These are phyloP conservation scores for Mallotus nudiflorus DNA, from an alignment of 345 rosid genomes.

Conservation along the genomic window DNA sequence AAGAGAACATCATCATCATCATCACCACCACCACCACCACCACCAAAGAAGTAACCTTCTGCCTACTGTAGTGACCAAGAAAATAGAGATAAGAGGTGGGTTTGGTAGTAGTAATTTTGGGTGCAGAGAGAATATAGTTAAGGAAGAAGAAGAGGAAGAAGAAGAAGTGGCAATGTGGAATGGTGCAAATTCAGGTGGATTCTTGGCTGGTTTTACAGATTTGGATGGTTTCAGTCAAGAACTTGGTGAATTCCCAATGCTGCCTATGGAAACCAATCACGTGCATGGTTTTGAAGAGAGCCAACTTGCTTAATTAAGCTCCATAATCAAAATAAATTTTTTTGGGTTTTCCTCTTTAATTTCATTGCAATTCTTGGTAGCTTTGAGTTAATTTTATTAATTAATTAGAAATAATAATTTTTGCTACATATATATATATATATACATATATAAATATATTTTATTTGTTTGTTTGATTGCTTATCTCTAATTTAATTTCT, in stretches of 20 bases:
- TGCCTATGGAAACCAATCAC: slow-evolving; percentile 43
- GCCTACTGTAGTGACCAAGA: slow-evolving; percentile 10
- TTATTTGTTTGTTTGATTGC: slow-evolving; percentile 10
- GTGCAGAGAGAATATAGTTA: slow-evolving; percentile 18
- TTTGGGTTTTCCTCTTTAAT: background rate
- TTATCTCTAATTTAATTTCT: background rate
- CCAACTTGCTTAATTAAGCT: slow-evolving; percentile 25
- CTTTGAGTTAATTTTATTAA: background rate
- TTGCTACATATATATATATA: slow-evolving; percentile 2
- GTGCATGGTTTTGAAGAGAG: slow-evolving; percentile 43
- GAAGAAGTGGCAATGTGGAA: slow-evolving; percentile 37
- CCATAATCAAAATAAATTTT: slow-evolving; percentile 2
- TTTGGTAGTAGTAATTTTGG: slow-evolving; percentile 19
- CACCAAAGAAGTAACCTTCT: background rate
- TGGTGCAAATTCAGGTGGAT: slow-evolving; percentile 47
- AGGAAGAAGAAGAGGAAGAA: slow-evolving; percentile 23
- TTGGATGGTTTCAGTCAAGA: slow-evolving; percentile 74
- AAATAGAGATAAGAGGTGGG: slow-evolving; percentile 31
- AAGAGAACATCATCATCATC: background rate
- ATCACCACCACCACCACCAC: background rate
- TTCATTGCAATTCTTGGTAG: slow-evolving; percentile 6
- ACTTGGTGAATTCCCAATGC: slow-evolving; percentile 56
- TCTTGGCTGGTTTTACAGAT: slow-evolving; percentile 56
- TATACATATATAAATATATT: background rate
- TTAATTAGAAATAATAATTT: slow-evolving; percentile 2